phyloP scores from a whole-genome alignment of 1,284 basidiomycete genomes.

The Ustilago loliicola region DNA sequence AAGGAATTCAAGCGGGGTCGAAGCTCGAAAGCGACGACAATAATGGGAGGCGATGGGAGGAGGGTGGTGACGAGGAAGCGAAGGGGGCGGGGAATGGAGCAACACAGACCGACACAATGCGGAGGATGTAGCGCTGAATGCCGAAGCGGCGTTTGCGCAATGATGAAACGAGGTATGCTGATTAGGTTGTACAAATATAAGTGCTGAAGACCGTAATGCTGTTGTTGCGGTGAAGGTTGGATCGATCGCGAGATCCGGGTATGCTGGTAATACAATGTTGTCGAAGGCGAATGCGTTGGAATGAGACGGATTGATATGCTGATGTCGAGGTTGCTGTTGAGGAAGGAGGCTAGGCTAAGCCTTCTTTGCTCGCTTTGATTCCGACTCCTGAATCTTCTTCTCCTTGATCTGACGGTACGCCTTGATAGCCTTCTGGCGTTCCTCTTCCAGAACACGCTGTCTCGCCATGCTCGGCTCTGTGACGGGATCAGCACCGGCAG shows the following conservation, averaged over 20 bases:
- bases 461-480: constrained; percentile 58
- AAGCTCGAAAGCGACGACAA: constrained; percentile 8
- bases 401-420: constrained; percentile 62
- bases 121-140: constrained; percentile 2
- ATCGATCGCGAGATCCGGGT: constrained; percentile 20
- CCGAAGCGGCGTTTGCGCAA: not conserved
- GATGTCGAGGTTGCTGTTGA: not conserved
- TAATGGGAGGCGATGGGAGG: not conserved
- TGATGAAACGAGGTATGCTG: constrained; percentile 16
- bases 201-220: constrained; percentile 6
- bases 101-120: constrained; percentile 9
- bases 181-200: constrained; percentile 33
- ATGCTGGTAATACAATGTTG: constrained; percentile 18
- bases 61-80: not conserved
- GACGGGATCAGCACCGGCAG: not conserved
- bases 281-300: not conserved
- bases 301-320: not conserved
- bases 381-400: constrained; percentile 43
- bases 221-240: constrained; percentile 1
- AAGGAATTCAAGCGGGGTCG: constrained; percentile 53
- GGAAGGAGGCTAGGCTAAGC: constrained; percentile 2
- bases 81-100: not conserved
- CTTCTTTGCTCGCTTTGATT: constrained; percentile 39
- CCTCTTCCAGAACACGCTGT: constrained; percentile 60
- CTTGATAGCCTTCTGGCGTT: constrained; percentile 57